Base-by-base conservation (phyloP, 768 basidiomycete genomes). In the Leucosporidium scottii region DNA sequence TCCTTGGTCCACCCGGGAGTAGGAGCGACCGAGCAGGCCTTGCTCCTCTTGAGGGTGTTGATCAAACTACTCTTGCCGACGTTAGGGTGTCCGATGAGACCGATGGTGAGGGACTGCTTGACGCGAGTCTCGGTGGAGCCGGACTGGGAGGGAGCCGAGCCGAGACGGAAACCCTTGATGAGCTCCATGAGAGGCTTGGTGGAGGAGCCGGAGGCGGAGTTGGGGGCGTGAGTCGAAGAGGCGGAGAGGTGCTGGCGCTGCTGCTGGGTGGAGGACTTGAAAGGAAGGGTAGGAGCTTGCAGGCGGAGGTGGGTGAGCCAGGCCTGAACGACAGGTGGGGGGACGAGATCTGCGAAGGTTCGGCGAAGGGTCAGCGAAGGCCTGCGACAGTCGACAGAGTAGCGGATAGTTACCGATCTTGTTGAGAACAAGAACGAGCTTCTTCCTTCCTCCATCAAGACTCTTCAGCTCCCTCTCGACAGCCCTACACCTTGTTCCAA, bases 31-130 rank as follows among this genome's bases (percentile, higher is more conserved):
- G 87, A 86, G 74, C 94, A 99, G n/a, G 84, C 91, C 86, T 90
- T 92, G 68, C 85, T 84, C 48, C 91, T 81, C 78, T 92, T 93
- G 61, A 99, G 80, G 54, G 90, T 88, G 78, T 98, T 98, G 78
- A 99, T 93, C 66, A 98, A 76, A 75, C 87, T 89, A 65, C 91
- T 93, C 80, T 98, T 98, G 20, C 94, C 94, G 56, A 98, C 94
- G 78, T 98, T 98, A 1, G 94, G 94, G 79, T 92, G 94, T 2
- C 94, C 94, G 6, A 97, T 90, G 23, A 98, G 90, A 21, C 92
- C 92, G 59, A 94, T 84, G 0, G 90, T 92, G 60, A 91, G 71
- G 28, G 74, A 74, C 36, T 64, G 62, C 55, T 62, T 60, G 64
- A 60, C 50, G 47, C 44, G 39, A 28, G 66, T 56, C 30, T 57